Percentiles rank a stretch among this genome's conserved stretches.
phyloP scores from a whole-genome alignment of 2,329 filamentous ascomycete genomes.

The Alternaria infectoria region DNA sequence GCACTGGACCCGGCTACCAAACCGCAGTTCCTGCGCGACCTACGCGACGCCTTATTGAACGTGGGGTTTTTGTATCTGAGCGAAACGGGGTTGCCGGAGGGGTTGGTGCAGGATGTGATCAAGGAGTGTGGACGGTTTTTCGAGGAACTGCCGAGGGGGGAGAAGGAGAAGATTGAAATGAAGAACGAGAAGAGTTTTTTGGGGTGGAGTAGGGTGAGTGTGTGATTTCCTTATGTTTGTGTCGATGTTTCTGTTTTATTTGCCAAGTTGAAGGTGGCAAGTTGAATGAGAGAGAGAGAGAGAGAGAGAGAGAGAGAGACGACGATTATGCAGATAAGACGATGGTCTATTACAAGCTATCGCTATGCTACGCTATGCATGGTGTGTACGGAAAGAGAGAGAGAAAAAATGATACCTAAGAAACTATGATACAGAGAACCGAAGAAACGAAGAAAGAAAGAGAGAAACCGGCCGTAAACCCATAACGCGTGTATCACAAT shows the following conservation, averaged over 20 bases:
- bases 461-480: conserved; percentile 5
- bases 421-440: conserved; percentile 10
- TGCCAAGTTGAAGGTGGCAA: too few relatives aligned
- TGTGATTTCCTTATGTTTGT: conserved; percentile 3
- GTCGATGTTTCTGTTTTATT: background rate
- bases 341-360: conserved; percentile 9
- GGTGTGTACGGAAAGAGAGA: background rate
- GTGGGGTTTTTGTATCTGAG: conserved; percentile 89
- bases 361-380: conserved; percentile 6
- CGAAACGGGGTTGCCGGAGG: conserved; percentile 67
- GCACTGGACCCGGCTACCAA: conserved; percentile 73
- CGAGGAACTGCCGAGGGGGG: conserved; percentile 69
- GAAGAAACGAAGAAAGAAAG: background rate
- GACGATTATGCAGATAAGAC: background rate
- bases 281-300: background rate
- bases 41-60: conserved; percentile 79
- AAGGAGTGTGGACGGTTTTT: conserved; percentile 76
- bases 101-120: conserved; percentile 70
- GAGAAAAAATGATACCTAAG: background rate
- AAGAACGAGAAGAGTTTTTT: conserved; percentile 57
- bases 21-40: conserved; percentile 70
- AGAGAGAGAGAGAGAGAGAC: background rate
- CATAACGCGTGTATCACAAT: background rate
- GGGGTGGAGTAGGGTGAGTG: conserved; percentile 54
- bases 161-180: conserved; percentile 70